Base-by-base conservation (phyloP, 2,329 filamentous ascomycete genomes). In the Fusarium paranaense region DNA sequence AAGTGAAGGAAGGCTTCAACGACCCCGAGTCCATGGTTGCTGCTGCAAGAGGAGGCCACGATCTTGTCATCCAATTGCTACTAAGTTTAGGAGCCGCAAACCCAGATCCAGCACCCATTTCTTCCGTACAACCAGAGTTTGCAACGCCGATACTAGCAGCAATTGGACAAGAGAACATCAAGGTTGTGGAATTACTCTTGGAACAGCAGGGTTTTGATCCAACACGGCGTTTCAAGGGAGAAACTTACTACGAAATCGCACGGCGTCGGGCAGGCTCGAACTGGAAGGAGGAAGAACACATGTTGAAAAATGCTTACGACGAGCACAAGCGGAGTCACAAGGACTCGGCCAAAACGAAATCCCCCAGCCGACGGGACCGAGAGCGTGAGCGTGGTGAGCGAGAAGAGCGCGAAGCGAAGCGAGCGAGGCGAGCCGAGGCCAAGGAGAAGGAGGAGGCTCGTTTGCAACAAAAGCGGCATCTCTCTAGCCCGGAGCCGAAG, bases 71-170 rank as follows among this genome's bases (percentile, higher is more conserved):
- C 70, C 94, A 95, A 79, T 89, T 98, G 32, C 83, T 95, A 59
- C 83, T 95, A 47, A 92, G 92, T 10, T 85, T 95, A 73, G 93
- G 92, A 4, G 86, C 88, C 58, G 89, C 89, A 14, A 89, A 90
- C 62, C 87, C 89, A 0, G 94, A 97, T 76, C 95, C 95, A 35
- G 86, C 89, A 8, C 90, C 94, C 14, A 83, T 95, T 56, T 78
- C 86, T 10, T 87, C 88, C 33, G 86, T 90, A 67, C 86, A 87
- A 32, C 84, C 88, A 47, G 95, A 97, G 66, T 92, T 94, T 78
- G 93, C 95, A 61, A 98, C 96, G 1, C 97, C 97, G 2, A 97
- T 99, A 87, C 89, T 98, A 40, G 95, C 95, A 67, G 95, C 97
- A 2, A 98, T 99, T 74, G 96, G 97, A 18, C 93, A 96, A 76